Evolutionary conservation across 2,329 filamentous ascomycete genomes (phyloP), one percentile per base, ranked within the genome.

Genomic region (Alternaria brassicae): DNA sequence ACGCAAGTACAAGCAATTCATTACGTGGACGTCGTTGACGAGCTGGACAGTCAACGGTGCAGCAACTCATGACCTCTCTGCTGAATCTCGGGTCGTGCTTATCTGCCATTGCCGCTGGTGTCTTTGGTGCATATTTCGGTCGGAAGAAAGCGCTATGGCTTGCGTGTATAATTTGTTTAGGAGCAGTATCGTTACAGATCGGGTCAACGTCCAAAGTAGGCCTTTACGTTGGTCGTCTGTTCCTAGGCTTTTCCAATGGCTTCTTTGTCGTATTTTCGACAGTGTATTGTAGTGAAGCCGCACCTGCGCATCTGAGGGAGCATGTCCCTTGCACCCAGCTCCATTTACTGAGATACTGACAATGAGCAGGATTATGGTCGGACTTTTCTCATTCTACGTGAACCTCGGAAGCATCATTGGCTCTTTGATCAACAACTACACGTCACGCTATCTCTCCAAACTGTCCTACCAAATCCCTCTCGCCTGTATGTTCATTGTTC

Each of bases 221-320:
- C 3, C 55, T 74, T 0, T 84, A 84, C 60, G 69, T 81, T 2
- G 83, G 83, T 2, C 79, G 83, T 2, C 67, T 84, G 2, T 41
- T 72, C 2, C 60, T 74, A 1, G 71, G 70, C 9, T 70, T 73
- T 25, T 66, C 71, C 4, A 74, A 74, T 49, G 71, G 70, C 2
- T 81, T 84, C 65, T 80, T 86, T 62, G 84, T 86, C 79, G 85
- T 84, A 2, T 86, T 82, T 60, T 81, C 80, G 1, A 82, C 83
- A 47, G 73, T 84, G 1, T 83, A 82, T 66, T 77, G 83, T 8
- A 80, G 81, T 15, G 84, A 86, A 44, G 69, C 59, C 1, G 63
- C 65, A 3, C 71, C 71, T 8, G 69, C 71, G 5, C 71, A 75
- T 60, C 58, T 74, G 0, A 62, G 83, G n/a, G 67, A 30, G 65